Conservation (phyloP, 345 rosid species). For the Camelina sativa region DNA sequence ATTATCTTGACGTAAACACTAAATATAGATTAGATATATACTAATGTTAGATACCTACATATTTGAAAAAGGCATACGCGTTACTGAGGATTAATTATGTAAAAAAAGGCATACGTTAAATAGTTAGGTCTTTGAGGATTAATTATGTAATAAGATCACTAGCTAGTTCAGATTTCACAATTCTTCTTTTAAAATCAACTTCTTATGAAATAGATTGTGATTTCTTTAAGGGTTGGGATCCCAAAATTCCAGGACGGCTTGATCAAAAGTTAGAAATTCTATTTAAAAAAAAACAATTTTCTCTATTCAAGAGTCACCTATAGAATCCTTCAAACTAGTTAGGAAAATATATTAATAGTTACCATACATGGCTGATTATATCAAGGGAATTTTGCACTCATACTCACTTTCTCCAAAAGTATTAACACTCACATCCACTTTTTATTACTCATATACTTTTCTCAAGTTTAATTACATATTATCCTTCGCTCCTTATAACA, state of each 20-base stretch:
- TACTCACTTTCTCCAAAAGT: too few species aligned
- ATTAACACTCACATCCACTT: too few species aligned
- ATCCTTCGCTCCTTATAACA: too few species aligned
- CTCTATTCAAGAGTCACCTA: background rate
- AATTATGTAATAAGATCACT: background rate
- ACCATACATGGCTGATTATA: too few species aligned
- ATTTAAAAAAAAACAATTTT: background rate
- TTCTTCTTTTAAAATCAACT: background rate
- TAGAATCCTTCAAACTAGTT: background rate
- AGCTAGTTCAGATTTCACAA: background rate
- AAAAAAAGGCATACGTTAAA: too few species aligned
- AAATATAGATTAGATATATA: background rate
- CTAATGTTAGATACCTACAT: background rate
- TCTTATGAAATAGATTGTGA: background rate
- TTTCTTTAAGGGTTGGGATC: background rate
- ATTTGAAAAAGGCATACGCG: background rate
- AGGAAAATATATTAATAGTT: background rate
- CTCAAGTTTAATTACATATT: too few species aligned
- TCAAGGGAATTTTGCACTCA: too few species aligned
- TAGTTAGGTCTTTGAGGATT: background rate
- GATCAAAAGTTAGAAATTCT: background rate
- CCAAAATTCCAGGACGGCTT: background rate
- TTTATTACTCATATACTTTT: too few species aligned
- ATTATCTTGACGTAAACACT: background rate
- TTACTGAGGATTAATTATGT: too few species aligned